phyloP scores from a whole-genome alignment of 2,329 filamentous ascomycete species.

The Exophiala dermatitidis region DNA sequence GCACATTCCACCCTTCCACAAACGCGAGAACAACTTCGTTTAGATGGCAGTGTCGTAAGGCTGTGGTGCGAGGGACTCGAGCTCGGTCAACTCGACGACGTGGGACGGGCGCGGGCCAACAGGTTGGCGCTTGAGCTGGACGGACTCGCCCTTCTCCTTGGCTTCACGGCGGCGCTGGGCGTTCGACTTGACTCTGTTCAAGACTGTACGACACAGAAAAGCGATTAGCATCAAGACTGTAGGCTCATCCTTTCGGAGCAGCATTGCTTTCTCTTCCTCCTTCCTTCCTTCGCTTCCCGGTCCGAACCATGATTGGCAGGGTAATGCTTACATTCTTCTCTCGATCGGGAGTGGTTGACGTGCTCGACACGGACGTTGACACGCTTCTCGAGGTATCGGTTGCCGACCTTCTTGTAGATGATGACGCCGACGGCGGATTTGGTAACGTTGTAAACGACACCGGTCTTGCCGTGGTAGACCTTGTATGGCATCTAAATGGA shows the following conservation, averaged over 20 bases:
- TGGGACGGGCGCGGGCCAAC: conserved; percentile 69
- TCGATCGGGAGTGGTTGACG: conserved; percentile 85
- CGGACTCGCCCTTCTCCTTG: conserved; percentile 77
- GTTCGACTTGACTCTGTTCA: conserved; percentile 94
- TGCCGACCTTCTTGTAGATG: conserved; percentile 98
- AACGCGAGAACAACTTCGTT: conserved; percentile 1
- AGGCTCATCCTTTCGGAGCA: background rate
- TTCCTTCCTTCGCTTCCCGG: background rate
- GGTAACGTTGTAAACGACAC: conserved; percentile 98
- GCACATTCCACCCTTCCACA: background rate
- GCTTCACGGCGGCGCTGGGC: conserved; percentile 86
- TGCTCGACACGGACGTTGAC: conserved; percentile 99
- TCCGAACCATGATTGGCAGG: background rate
- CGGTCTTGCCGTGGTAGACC: conserved; percentile 99
- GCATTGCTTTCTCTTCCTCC: background rate
- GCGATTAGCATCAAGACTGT: background rate
- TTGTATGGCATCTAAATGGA: conserved; percentile 82
- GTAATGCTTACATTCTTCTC: conserved; percentile 61
- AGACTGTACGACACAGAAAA: conserved; percentile 42
- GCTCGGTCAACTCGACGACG: conserved; percentile 65
- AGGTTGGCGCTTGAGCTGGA: conserved; percentile 90
- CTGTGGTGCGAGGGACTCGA: conserved; percentile 85
- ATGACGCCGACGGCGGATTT: conserved; percentile 97
- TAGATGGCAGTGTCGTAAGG: conserved; percentile 99
- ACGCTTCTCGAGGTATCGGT: conserved; percentile 99